Evolutionary conservation across 139 green algal species (phyloP).

Genomic region (Volvox reticuliferus): DNA sequence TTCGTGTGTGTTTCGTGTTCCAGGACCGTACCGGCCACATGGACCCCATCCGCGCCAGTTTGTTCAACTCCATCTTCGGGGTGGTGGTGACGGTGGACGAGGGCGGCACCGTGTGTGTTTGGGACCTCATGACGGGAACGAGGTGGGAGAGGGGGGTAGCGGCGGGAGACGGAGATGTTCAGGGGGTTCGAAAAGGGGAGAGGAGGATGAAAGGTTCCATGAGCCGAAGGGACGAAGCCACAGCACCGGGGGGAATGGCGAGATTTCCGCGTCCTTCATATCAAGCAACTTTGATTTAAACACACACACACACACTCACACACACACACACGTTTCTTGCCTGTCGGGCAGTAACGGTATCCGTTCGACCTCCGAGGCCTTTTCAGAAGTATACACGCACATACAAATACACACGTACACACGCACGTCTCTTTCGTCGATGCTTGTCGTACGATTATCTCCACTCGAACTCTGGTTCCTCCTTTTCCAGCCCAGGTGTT

Average conservation of each 20-base stretch:
- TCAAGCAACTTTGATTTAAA: background rate
- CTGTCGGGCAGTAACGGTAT: too few species aligned
- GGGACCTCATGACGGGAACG: conserved; percentile 70
- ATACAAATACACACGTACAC: background rate
- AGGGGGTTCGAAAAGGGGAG: background rate
- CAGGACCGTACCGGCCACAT: conserved; percentile 71
- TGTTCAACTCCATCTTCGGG: conserved; percentile 81
- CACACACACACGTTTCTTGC: too few species aligned
- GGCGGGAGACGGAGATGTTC: background rate
- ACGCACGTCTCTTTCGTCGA: too few species aligned
- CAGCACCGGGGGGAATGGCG: background rate
- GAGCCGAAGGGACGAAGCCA: background rate
- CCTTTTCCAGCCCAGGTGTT: too few species aligned
- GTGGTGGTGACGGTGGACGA: conserved; percentile 84
- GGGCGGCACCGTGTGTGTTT: conserved; percentile 79
- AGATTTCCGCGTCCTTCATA: background rate
- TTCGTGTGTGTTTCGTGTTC: too few species aligned
- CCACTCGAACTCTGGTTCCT: too few species aligned
- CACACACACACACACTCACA: too few species aligned
- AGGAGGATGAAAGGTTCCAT: too few species aligned
- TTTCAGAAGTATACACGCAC: too few species aligned
- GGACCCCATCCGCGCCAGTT: conserved; percentile 59
- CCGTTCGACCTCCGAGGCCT: too few species aligned
- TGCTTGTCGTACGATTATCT: too few species aligned
- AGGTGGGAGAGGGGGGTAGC: conserved; percentile 34